Conservation (phyloP, 371 early-diverging fungal genomes). For the Mortierella sp. region DNA sequence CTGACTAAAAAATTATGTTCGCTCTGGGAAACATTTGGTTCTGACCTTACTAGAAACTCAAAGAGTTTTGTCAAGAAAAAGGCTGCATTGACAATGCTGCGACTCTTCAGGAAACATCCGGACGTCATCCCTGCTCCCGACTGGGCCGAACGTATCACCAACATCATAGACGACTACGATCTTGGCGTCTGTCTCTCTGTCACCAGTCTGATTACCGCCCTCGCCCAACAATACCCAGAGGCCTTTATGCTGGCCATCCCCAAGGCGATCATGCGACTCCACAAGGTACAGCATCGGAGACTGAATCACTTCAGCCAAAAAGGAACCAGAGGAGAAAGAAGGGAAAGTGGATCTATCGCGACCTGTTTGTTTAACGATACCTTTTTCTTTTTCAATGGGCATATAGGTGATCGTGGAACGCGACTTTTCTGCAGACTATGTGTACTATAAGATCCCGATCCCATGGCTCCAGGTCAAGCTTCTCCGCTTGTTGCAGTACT, state of each 20-base stretch:
- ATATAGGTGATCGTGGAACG: conserved; percentile 86
- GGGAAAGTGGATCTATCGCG: neutral
- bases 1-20: conserved; percentile 3
- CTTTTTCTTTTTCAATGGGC: neutral
- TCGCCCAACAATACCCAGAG: conserved; percentile 91
- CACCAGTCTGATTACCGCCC: conserved; percentile 86
- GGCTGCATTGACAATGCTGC: conserved; percentile 93
- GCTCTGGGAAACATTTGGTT: conserved; percentile 18
- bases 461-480: conserved; percentile 99
- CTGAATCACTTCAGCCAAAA: conserved; percentile 1
- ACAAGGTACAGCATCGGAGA: conserved; percentile 70
- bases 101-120: conserved; percentile 91
- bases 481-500: conserved; percentile 93
- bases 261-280: conserved; percentile 83
- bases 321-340: neutral
- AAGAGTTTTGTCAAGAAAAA: conserved; percentile 95
- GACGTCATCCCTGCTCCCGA: conserved; percentile 90
- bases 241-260: conserved; percentile 81
- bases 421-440: conserved; percentile 88
- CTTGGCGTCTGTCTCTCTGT: conserved; percentile 91
- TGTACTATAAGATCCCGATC: conserved; percentile 97
- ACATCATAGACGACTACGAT: conserved; percentile 89
- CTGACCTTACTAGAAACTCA: conserved; percentile 70
- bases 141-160: conserved; percentile 90
- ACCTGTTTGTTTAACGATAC: neutral